Percentiles rank a stretch among this genome's conserved stretches.
phyloP scores from a whole-genome alignment of 768 basidiomycete species.

The Clitopilus passeckerianus region DNA sequence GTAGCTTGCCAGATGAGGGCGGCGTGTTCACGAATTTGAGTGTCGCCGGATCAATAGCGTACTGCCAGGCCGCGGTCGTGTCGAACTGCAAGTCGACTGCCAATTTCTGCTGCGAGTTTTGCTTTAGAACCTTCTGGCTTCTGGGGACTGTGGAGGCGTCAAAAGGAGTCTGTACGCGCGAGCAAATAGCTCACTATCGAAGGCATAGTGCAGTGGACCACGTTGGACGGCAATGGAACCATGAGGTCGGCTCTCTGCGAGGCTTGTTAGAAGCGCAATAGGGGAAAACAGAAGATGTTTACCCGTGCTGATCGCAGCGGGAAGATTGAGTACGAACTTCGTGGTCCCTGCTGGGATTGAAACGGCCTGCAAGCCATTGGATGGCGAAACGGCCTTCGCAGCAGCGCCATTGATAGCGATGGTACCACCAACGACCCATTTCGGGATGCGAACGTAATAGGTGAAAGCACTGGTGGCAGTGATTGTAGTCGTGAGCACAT shows the following conservation, averaged over 20 bases:
- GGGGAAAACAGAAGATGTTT: neutral
- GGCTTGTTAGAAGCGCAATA: neutral
- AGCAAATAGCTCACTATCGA: conserved; percentile 33
- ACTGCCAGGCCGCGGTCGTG: conserved; percentile 43
- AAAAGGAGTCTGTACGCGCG: neutral
- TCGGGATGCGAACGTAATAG: conserved; percentile 41
- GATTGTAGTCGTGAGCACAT: conserved; percentile 36
- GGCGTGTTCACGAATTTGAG: conserved; percentile 30
- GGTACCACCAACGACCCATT: conserved; percentile 40
- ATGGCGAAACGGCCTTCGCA: conserved; percentile 30
- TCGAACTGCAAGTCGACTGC: conserved; percentile 49
- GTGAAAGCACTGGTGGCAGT: conserved; percentile 34
- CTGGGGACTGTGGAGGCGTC: conserved; percentile 19
- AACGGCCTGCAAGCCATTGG: conserved; percentile 41
- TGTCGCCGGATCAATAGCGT: conserved; percentile 47
- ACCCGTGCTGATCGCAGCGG: conserved; percentile 44
- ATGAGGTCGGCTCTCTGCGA: conserved; percentile 43
- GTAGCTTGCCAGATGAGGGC: conserved; percentile 27
- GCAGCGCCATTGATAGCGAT: conserved; percentile 34
- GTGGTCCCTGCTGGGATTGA: conserved; percentile 35
- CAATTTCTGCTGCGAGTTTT: conserved; percentile 36
- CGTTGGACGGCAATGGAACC: conserved; percentile 49
- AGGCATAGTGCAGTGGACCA: conserved; percentile 50
- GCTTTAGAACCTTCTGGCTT: conserved; percentile 31
- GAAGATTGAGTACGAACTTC: conserved; percentile 37